Conservation (phyloP, 2,329 filamentous ascomycete species). For the Nannizziopsis barbatae region DNA sequence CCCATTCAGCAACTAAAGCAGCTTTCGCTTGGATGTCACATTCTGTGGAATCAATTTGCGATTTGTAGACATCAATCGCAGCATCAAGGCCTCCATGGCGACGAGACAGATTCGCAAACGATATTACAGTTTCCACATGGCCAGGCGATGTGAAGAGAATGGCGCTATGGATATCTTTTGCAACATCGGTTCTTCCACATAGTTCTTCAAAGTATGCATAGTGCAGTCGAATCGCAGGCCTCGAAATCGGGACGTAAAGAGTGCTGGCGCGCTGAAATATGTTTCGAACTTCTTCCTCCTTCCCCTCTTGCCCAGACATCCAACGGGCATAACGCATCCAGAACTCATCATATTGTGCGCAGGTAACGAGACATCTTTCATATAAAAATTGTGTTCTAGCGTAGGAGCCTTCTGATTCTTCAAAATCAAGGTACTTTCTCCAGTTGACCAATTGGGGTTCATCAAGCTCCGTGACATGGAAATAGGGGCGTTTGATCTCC, state of each 20-base stretch:
- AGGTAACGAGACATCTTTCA: slow-evolving; percentile 84
- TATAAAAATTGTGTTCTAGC: slow-evolving; percentile 70
- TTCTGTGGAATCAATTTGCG: slow-evolving; percentile 61
- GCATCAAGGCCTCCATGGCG: slow-evolving; percentile 74
- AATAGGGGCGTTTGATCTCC: slow-evolving; percentile 91
- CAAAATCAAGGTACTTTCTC: slow-evolving; percentile 93
- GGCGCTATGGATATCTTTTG: slow-evolving; percentile 71
- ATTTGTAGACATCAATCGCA: slow-evolving; percentile 71
- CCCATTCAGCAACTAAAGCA: slow-evolving; percentile 79
- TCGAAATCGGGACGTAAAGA: slow-evolving; percentile 74
- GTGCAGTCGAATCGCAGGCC: slow-evolving; percentile 72
- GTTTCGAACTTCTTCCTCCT: slow-evolving; percentile 80
- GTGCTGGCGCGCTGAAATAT: slow-evolving; percentile 82
- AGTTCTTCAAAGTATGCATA: slow-evolving; percentile 95
- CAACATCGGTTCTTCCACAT: slow-evolving; percentile 61
- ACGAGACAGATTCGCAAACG: slow-evolving; percentile 74
- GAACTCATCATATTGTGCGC: slow-evolving; percentile 92
- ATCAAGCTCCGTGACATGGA: slow-evolving; percentile 88
- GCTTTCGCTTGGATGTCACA: slow-evolving; percentile 74
- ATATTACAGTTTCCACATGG: slow-evolving; percentile 77
- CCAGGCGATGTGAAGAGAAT: slow-evolving; percentile 67
- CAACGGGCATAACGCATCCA: slow-evolving; percentile 95
- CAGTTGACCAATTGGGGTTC: slow-evolving; percentile 76
- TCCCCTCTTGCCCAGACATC: slow-evolving; percentile 71
- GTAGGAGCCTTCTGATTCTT: slow-evolving; percentile 73